Percentiles rank a stretch among this genome's conserved stretches.
Evolutionary conservation across 2,329 filamentous ascomycete genomes (phyloP).

Genomic region (Raffaelea deltoideospora): DNA sequence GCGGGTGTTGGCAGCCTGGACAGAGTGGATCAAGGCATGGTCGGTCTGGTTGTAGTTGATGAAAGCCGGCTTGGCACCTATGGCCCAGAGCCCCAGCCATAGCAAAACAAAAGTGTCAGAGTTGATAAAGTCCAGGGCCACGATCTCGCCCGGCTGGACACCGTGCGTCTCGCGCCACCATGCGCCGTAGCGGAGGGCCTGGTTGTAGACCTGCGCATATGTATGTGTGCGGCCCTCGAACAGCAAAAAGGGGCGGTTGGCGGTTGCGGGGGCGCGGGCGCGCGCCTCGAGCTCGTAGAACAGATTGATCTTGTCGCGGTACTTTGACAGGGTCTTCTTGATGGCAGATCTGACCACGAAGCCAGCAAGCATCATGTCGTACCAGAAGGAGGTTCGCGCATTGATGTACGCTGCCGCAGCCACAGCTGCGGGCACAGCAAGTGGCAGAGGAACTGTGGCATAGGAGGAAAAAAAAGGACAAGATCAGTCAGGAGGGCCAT

Average conservation of each 20-base stretch:
- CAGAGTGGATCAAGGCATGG: slow-evolving; percentile 57
- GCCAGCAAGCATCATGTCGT: slow-evolving; percentile 48
- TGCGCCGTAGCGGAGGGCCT: slow-evolving; percentile 53
- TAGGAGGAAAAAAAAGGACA: neutral
- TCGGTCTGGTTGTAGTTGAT: slow-evolving; percentile 76
- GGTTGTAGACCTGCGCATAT: slow-evolving; percentile 61
- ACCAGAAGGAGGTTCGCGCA: slow-evolving; percentile 49
- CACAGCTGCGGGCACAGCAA: slow-evolving; percentile 45
- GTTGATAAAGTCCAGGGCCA: slow-evolving; percentile 72
- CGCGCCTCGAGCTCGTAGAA: slow-evolving; percentile 63
- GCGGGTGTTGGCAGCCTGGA: slow-evolving; percentile 50
- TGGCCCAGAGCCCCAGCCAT: slow-evolving; percentile 64
- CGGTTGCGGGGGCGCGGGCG: slow-evolving; percentile 35
- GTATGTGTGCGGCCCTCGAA: slow-evolving; percentile 57
- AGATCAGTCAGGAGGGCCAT: too few species aligned
- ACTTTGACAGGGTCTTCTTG: slow-evolving; percentile 30
- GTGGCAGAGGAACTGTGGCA: slow-evolving; percentile 33
- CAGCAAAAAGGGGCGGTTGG: slow-evolving; percentile 45
- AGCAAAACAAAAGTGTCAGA: slow-evolving; percentile 64
- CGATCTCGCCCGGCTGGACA: slow-evolving; percentile 56
- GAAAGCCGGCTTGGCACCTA: slow-evolving; percentile 71
- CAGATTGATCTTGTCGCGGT: slow-evolving; percentile 46
- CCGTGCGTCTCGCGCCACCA: slow-evolving; percentile 54
- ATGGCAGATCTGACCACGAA: slow-evolving; percentile 31
- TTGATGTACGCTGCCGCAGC: slow-evolving; percentile 66